A percentile compares a stretch with the other conserved stretches of the same genome.
Evolutionary conservation across 345 rosid genomes (phyloP).

Genomic region (Brassica carinata): DNA sequence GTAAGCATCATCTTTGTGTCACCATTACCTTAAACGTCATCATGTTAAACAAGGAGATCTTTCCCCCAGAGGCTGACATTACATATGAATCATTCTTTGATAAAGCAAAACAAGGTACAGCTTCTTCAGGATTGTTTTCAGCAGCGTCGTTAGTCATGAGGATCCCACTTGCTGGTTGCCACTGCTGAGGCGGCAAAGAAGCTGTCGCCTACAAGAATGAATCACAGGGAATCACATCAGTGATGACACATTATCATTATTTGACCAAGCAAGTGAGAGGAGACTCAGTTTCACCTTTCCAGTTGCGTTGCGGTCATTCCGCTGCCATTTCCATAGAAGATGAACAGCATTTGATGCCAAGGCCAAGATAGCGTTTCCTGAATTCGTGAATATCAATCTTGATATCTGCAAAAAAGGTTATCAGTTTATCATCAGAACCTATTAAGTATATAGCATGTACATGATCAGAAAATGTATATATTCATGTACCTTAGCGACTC

Average conservation of each 20-base stretch:
- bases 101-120: slow-evolving; percentile 90
- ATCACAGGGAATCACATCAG: no score
- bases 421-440: neutral
- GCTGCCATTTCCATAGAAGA: slow-evolving; percentile 96
- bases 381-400: slow-evolving; percentile 92
- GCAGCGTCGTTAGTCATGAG: slow-evolving; percentile 76
- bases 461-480: slow-evolving; percentile 8
- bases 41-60: slow-evolving; percentile 86
- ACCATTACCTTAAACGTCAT: slow-evolving; percentile 85
- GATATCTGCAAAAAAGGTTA: slow-evolving; percentile 73
- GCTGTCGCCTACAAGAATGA: slow-evolving; percentile 88
- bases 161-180: slow-evolving; percentile 93
- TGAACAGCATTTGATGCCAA: slow-evolving; percentile 93
- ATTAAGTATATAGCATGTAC: no score
- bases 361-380: slow-evolving; percentile 91
- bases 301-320: slow-evolving; percentile 72
- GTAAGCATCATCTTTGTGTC: slow-evolving; percentile 3
- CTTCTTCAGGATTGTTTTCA: slow-evolving; percentile 77
- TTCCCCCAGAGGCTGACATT: slow-evolving; percentile 95
- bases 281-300: slow-evolving; percentile 65
- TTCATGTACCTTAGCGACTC: slow-evolving; percentile 68
- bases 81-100: slow-evolving; percentile 93
- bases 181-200: slow-evolving; percentile 65
- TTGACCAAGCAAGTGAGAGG: slow-evolving; percentile 9
- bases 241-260: no score